Conservation (phyloP, 2,329 filamentous ascomycete species). For the Neonectria punicea region DNA sequence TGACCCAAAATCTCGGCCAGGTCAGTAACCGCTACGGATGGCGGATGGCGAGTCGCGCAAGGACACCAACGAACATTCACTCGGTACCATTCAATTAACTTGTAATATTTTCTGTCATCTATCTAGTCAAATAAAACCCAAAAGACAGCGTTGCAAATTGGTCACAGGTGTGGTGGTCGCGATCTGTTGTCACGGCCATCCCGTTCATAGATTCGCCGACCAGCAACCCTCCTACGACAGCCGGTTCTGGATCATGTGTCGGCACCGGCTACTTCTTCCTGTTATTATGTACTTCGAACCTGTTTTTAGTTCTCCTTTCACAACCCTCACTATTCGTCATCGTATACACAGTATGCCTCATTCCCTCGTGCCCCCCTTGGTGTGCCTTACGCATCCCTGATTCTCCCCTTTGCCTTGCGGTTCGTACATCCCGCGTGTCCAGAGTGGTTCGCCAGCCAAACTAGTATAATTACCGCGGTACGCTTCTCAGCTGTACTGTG, state of each 20-base stretch:
- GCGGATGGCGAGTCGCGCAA: neutral
- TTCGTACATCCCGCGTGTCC: too few species aligned
- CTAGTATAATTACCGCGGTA: neutral
- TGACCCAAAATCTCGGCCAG: conserved; percentile 3
- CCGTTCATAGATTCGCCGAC: neutral
- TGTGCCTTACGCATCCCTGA: neutral
- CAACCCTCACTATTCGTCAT: neutral
- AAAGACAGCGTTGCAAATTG: neutral
- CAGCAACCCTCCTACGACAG: neutral
- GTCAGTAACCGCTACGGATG: neutral
- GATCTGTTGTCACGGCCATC: neutral
- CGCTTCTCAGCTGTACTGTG: neutral
- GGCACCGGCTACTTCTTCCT: neutral
- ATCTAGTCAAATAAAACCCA: neutral
- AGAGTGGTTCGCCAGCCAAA: neutral
- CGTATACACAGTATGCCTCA: neutral
- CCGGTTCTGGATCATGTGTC: neutral
- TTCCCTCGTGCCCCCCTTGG: neutral
- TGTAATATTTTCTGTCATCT: neutral
- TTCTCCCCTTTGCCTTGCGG: neutral
- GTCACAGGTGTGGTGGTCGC: neutral
- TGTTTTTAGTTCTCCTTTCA: neutral
- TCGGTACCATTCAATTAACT: neutral
- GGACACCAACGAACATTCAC: neutral
- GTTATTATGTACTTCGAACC: neutral